These are phyloP conservation scores for Claviceps sp. DNA, from an alignment of 2,329 filamentous ascomycete genomes.

Conservation along the genomic window DNA sequence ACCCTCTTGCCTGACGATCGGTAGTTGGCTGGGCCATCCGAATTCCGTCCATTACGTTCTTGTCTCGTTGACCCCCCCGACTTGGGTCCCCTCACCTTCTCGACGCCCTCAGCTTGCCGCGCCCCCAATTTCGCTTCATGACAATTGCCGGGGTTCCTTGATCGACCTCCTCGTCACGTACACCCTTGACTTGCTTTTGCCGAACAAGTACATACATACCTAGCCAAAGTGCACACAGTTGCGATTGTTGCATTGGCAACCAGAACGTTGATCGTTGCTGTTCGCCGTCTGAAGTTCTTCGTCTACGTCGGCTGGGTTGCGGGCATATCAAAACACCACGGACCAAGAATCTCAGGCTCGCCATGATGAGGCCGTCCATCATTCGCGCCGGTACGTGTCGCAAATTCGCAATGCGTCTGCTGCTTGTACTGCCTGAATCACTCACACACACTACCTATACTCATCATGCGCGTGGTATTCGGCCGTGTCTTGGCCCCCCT, in stretches of 20 bases:
- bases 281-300: not conserved
- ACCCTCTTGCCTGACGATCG: not conserved
- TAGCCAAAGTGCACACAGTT: not conserved
- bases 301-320: not conserved
- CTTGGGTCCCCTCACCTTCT: not conserved
- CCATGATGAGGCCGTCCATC: constrained; percentile 46
- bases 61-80: not conserved
- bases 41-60: not conserved
- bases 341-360: not conserved
- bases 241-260: not conserved
- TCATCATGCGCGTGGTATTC: not conserved
- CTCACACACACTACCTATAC: too few species aligned
- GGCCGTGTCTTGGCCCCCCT: not conserved
- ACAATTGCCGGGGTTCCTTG: not conserved
- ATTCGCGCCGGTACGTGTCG: constrained; percentile 49
- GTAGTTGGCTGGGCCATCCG: not conserved
- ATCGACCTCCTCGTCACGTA: not conserved
- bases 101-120: not conserved
- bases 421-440: not conserved
- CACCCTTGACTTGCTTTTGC: not conserved
- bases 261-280: not conserved
- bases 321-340: not conserved
- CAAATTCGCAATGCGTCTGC: constrained; percentile 1
- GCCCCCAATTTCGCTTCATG: constrained; percentile 4
- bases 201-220: not conserved